Percentiles rank a stretch among this genome's conserved stretches.
phyloP scores from a whole-genome alignment of 1,139 yeast genomes.

The Taphrina betulina region DNA sequence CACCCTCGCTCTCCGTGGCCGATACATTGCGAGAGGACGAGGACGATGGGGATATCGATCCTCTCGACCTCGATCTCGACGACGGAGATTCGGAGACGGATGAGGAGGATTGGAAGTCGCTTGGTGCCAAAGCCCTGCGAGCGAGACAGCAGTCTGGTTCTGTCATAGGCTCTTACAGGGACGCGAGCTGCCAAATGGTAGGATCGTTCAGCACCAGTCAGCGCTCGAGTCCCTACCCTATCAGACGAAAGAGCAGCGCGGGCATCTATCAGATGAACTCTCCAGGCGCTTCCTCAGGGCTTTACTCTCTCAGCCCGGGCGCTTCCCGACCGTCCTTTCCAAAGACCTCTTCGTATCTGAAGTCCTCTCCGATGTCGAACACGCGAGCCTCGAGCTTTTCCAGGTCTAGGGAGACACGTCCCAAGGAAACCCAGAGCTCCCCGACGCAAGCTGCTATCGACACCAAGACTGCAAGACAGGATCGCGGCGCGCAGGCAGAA shows the following conservation, averaged over 20 bases:
- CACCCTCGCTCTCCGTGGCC: conserved; percentile 27
- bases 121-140: conserved; percentile 63
- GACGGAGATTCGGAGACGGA: conserved; percentile 59
- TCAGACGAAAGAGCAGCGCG: conserved; percentile 25
- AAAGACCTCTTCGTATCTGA: conserved; percentile 15
- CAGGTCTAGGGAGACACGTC: neutral
- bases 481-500: conserved; percentile 13
- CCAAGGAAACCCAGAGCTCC: conserved; percentile 4
- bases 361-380: conserved; percentile 18
- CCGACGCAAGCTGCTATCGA: neutral
- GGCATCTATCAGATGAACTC: conserved; percentile 19
- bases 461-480: neutral
- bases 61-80: conserved; percentile 33
- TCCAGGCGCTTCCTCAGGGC: neutral
- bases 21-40: conserved; percentile 34
- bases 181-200: neutral
- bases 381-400: conserved; percentile 10
- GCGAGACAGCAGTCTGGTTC: conserved; percentile 9
- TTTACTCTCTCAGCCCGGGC: neutral
- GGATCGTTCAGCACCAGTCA: conserved; percentile 12
- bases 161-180: conserved; percentile 6
- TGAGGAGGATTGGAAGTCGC: conserved; percentile 92
- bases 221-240: conserved; percentile 25
- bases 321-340: conserved; percentile 20
- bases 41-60: conserved; percentile 36